A percentile compares a stretch with the other conserved stretches of the same genome.
These are phyloP conservation scores for Aspergillus pseudoglaucus DNA, from an alignment of 2,329 filamentous ascomycete species.

Conservation along the genomic window DNA sequence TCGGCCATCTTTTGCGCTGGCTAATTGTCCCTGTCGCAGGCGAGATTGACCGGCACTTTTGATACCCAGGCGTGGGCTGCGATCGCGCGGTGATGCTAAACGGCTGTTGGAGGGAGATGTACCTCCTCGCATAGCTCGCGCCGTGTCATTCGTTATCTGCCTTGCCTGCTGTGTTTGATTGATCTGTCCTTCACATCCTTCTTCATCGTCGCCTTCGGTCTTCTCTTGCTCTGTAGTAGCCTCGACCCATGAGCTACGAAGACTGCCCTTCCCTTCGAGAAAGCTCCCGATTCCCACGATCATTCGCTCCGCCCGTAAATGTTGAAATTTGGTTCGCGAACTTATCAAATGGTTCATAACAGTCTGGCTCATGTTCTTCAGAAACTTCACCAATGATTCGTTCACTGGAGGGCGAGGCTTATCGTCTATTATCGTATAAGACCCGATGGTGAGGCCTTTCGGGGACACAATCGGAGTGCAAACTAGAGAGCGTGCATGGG, in stretches of 20 bases:
- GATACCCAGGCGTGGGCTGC: background rate
- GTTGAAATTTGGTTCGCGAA: conserved; percentile 43
- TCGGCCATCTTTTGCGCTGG: no score
- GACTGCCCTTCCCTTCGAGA: conserved; percentile 38
- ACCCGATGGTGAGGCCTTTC: conserved; percentile 50
- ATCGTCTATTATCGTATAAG: conserved; percentile 53
- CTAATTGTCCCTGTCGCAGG: background rate
- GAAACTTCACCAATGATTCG: conserved; percentile 1
- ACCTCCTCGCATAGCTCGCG: background rate
- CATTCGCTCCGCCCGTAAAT: conserved; percentile 47
- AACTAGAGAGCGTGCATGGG: conserved; percentile 42
- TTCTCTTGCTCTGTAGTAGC: conserved; percentile 4
- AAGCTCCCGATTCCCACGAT: conserved; percentile 48
- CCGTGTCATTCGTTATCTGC: conserved; percentile 3
- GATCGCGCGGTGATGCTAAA: no score
- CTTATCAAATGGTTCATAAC: conserved; percentile 54
- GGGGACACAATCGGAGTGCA: conserved; percentile 53
- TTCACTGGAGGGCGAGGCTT: conserved; percentile 44
- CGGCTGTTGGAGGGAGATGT: no score
- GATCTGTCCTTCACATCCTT: no score
- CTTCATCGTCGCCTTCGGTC: conserved; percentile 4
- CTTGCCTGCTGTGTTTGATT: background rate
- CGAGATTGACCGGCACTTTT: background rate
- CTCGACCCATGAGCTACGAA: conserved; percentile 11
- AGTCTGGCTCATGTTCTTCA: conserved; percentile 47